Evolutionary conservation across 352 stramenopile genomes (phyloP).

Genomic region (Thraustochytrium striatum): DNA sequence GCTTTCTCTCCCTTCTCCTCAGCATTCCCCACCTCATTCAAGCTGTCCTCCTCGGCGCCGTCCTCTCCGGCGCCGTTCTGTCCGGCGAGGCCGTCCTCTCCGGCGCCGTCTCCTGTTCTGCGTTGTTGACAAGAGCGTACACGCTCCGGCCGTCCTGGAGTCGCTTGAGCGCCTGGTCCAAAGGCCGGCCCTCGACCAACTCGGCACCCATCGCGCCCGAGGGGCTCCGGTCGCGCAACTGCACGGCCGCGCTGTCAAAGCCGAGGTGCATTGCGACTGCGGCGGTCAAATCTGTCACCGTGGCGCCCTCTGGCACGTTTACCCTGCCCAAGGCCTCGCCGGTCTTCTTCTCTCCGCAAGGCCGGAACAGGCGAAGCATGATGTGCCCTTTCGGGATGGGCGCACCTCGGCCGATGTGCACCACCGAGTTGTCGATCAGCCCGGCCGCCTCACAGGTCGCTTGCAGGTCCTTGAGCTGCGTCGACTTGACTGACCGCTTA

Average conservation of each 20-base stretch:
- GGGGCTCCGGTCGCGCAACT: not conserved
- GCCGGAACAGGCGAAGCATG: slow-evolving; percentile 1
- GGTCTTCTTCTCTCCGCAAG: not conserved
- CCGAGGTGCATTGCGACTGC: not conserved
- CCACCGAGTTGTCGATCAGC: not conserved
- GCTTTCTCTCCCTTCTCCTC: too few species aligned
- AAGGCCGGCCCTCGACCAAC: not conserved
- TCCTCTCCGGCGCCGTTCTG: too few species aligned
- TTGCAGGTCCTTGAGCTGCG: slow-evolving; percentile 15
- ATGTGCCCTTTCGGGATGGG: slow-evolving; percentile 10
- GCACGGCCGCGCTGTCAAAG: not conserved
- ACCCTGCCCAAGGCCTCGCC: not conserved
- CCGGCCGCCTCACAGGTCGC: slow-evolving; percentile 15
- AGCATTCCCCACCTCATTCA: too few species aligned
- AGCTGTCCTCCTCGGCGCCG: too few species aligned
- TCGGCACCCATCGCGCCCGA: not conserved
- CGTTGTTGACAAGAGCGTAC: not conserved
- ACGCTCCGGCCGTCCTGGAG: not conserved
- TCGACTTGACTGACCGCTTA: not conserved
- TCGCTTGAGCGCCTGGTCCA: not conserved
- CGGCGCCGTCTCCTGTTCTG: not conserved
- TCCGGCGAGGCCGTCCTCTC: too few species aligned
- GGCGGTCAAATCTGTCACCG: not conserved
- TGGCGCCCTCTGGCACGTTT: not conserved
- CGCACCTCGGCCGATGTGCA: slow-evolving; percentile 19